A percentile compares a stretch with the other conserved stretches of the same genome.
Conservation (phyloP, 2,329 filamentous ascomycete species). For the Tolypocladium amazonense region DNA sequence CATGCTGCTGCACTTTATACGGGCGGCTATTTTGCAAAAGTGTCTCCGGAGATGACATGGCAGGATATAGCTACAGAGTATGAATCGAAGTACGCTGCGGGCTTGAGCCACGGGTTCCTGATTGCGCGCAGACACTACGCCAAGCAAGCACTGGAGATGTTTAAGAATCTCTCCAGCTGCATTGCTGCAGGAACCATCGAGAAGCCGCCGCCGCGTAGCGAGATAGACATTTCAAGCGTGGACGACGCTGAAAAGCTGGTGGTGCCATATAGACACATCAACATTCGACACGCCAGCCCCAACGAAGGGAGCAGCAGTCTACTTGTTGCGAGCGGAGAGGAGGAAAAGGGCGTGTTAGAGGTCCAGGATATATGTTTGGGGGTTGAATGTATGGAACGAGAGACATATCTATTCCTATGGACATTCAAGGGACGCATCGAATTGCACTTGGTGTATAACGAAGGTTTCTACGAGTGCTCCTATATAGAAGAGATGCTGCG, state of each 20-base stretch:
- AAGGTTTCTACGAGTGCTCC: not conserved
- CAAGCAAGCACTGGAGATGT: not conserved
- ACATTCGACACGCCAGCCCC: not conserved
- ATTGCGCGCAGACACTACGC: not conserved
- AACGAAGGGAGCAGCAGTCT: not conserved
- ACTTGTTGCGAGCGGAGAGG: not conserved
- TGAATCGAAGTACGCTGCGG: not conserved
- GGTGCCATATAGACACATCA: not conserved
- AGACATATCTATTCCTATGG: not conserved
- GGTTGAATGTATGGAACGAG: not conserved
- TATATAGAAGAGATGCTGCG: not conserved
- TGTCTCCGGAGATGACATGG: not conserved
- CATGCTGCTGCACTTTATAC: not conserved
- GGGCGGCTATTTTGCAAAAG: not conserved
- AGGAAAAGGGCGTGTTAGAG: not conserved
- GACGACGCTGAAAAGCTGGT: not conserved
- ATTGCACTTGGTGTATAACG: not conserved
- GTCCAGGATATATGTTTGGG: not conserved
- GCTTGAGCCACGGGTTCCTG: not conserved
- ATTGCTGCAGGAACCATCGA: not conserved
- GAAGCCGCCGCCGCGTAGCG: not conserved
- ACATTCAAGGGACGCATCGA: not conserved
- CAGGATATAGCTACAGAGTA: not conserved
- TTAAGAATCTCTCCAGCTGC: not conserved
- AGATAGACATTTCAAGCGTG: not conserved